Evolutionary conservation across 768 basidiomycete genomes (phyloP).

Genomic region (Exsudoporus frostii): DNA sequence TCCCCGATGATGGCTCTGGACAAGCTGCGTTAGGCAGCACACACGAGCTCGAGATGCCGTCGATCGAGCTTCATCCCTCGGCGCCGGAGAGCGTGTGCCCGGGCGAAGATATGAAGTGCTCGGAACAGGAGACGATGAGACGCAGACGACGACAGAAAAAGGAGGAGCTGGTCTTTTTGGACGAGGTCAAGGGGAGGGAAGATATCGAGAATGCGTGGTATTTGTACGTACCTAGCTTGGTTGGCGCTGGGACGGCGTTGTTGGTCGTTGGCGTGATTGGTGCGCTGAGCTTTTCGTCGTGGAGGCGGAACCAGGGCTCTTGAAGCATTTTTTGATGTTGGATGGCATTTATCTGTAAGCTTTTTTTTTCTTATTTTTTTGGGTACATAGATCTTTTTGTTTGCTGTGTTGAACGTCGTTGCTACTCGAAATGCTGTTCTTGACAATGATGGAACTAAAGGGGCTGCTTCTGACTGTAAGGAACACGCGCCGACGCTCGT

Average conservation of each 20-base stretch:
- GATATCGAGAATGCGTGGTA: conserved; percentile 77
- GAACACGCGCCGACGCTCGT: too few species aligned
- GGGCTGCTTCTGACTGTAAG: too few species aligned
- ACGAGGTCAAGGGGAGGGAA: conserved; percentile 44
- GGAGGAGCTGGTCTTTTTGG: conserved; percentile 50
- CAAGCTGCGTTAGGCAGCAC: conserved; percentile 25
- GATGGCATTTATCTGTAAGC: conserved; percentile 6
- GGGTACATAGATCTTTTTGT: conserved; percentile 14
- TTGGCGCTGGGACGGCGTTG: conserved; percentile 82
- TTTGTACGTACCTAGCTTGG: conserved; percentile 70
- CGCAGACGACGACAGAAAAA: conserved; percentile 53
- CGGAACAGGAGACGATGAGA: conserved; percentile 32
- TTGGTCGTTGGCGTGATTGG: conserved; percentile 77
- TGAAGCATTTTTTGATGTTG: conserved; percentile 31
- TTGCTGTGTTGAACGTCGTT: conserved; percentile 12
- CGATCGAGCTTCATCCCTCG: conserved; percentile 46
- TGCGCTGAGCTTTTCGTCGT: conserved; percentile 69
- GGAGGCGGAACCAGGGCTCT: conserved; percentile 64
- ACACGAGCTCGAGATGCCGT: conserved; percentile 65
- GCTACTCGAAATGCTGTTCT: background rate
- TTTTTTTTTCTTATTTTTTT: background rate
- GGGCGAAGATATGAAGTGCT: conserved; percentile 26
- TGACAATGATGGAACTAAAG: background rate
- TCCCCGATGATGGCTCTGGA: conserved; percentile 46
- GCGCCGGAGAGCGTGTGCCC: conserved; percentile 28